Conservation (phyloP, 2,329 filamentous ascomycete species). For the Monilinia aucupariae region DNA sequence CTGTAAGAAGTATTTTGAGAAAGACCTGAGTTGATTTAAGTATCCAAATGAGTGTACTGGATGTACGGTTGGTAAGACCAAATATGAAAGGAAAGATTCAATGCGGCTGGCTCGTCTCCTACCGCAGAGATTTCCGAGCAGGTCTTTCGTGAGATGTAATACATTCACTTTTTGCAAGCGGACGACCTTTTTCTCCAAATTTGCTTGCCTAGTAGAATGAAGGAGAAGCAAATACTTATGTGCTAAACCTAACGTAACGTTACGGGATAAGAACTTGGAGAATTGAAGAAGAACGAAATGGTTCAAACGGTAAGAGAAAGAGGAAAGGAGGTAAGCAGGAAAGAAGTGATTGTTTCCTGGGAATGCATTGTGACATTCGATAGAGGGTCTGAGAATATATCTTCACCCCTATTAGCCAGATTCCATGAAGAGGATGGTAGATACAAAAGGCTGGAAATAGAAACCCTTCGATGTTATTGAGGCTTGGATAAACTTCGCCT, state of each 20-base stretch:
- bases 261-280: background rate
- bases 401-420: conserved; percentile 11
- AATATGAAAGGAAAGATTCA: conserved; percentile 10
- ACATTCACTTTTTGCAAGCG: background rate
- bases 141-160: background rate
- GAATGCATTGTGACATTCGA: conserved; percentile 14
- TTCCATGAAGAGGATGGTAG: conserved; percentile 1
- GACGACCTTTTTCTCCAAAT: background rate
- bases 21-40: background rate
- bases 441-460: conserved; percentile 15
- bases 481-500: conserved; percentile 10
- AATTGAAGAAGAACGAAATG: background rate
- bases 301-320: conserved; percentile 11
- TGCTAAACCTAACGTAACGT: conserved; percentile 11
- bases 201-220: background rate
- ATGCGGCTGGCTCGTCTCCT: background rate
- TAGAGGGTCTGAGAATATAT: conserved; percentile 4
- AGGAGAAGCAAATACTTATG: conserved; percentile 18
- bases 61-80: background rate
- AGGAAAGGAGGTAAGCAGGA: conserved; percentile 11
- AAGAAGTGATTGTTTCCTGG: conserved; percentile 11
- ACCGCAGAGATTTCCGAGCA: background rate
- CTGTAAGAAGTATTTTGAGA: conserved; percentile 1
- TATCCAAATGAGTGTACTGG: conserved; percentile 9
- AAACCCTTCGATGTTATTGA: conserved; percentile 5